These are phyloP conservation scores for Cladophialophora chaetospira DNA, from an alignment of 2,329 filamentous ascomycete species.

Conservation along the genomic window DNA sequence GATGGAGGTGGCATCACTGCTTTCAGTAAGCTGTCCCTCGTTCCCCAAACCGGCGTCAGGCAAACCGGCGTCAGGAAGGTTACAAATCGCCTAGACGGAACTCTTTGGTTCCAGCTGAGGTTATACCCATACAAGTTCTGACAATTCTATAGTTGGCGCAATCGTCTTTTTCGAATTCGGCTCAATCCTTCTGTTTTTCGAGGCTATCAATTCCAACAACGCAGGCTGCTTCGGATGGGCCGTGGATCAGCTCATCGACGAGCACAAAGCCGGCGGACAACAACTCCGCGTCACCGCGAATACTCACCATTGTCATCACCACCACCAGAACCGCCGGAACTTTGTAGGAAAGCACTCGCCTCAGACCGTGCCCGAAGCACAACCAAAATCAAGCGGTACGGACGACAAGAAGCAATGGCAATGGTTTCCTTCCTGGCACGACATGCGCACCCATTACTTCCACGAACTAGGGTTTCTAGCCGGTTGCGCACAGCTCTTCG, in stretches of 20 bases:
- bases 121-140: too few species aligned
- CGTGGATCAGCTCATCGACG: slow-evolving; percentile 53
- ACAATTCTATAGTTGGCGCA: too few species aligned
- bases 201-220: slow-evolving; percentile 69
- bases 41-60: too few species aligned
- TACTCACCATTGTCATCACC: slow-evolving; percentile 22
- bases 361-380: background rate
- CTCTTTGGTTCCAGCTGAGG: too few species aligned
- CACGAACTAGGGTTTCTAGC: slow-evolving; percentile 66
- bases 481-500: slow-evolving; percentile 57
- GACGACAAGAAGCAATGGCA: slow-evolving; percentile 47
- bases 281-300: slow-evolving; percentile 14
- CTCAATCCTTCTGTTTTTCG: slow-evolving; percentile 63
- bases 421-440: slow-evolving; percentile 62
- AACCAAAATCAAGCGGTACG: background rate
- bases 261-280: slow-evolving; percentile 21
- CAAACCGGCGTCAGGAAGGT: too few species aligned
- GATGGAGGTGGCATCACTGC: slow-evolving; percentile 63
- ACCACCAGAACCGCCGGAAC: slow-evolving; percentile 34
- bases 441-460: slow-evolving; percentile 62
- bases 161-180: slow-evolving; percentile 70
- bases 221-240: slow-evolving; percentile 71
- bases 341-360: slow-evolving; percentile 40
- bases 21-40: too few species aligned
- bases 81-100: too few species aligned